phyloP scores from a whole-genome alignment of 176 grass and related monocot species.

The Bolboschoenus planiculmis region DNA sequence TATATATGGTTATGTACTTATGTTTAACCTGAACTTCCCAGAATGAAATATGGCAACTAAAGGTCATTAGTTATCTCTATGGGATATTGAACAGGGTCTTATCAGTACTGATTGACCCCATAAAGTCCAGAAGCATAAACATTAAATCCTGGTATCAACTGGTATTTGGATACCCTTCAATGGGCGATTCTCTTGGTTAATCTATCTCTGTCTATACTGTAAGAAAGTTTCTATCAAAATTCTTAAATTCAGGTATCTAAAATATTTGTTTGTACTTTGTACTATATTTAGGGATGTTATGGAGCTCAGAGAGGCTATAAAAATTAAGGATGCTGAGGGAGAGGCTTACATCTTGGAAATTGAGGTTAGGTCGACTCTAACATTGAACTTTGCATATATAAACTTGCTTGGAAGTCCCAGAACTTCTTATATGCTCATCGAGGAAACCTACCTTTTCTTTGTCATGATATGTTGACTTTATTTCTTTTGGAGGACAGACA shows the following conservation, averaged over 20 bases:
- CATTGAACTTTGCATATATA: not conserved
- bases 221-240: not conserved
- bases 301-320: slow-evolving; percentile 80
- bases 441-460: not conserved
- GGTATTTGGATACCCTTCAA: not conserved
- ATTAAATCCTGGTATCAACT: not conserved
- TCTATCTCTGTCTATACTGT: not conserved
- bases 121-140: not conserved
- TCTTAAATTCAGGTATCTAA: not conserved
- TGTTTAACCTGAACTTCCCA: not conserved
- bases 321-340: slow-evolving; percentile 82
- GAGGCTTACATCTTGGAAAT: slow-evolving; percentile 90
- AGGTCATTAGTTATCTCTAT: not conserved
- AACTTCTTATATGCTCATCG: not conserved
- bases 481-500: slow-evolving; percentile 45
- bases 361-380: slow-evolving; percentile 42
- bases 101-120: not conserved
- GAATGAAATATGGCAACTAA: not conserved
- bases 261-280: not conserved
- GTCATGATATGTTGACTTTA: slow-evolving; percentile 23
- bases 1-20: not conserved
- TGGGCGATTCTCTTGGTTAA: not conserved
- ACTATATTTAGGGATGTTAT: slow-evolving; percentile 54
- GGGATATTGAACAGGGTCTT: not conserved
- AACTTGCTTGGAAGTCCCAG: not conserved